Base-by-base conservation (phyloP, 148 eudicot species). In the Chenopodium berlandieri region DNA sequence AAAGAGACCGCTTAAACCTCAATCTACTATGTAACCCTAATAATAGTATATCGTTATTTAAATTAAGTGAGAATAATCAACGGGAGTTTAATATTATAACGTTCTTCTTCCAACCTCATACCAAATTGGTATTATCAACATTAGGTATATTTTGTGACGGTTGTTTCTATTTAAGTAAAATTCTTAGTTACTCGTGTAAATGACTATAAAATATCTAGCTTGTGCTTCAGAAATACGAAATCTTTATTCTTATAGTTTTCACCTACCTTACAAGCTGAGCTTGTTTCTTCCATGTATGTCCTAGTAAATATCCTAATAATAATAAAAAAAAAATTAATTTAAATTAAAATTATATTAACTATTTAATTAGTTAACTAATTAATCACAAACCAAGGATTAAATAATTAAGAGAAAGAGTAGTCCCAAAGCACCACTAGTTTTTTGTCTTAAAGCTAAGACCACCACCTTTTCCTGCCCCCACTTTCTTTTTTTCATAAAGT, bases 401-500 rank as follows among this genome's bases (percentile, higher is more conserved):
- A 84, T 81, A 75, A 84, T 81, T 66, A 77, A 30, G 25, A 46
- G n/a, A 75, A 56, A 56, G 68, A 37, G 78, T 84, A 77, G 81
- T 81, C 83, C 84, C 83, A 81, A 73, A 77, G 74, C 68, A 52
- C 81, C 86, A 84, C 86, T 84, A 81, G 81, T 84, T 44, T 81
- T 84, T 84, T 84, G 86, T 84, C 78, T 81, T 83, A 84, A 80
- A 84, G 86, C 86, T 58, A 63, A 77, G 81, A 66, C 81, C 81
- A 77, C 65, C 86, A 71, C 60, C 83, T 85, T 92, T 90, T 84
- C 70, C 70, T 78, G 71, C 79, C 85, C 85, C 88, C 81, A 77
- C 81, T 84, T 84, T 79, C 78, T 67, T 82, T 84, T 87, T 85
- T 75, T 82, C 75, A 87, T 84, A 93, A 91, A 91, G 91, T 81